Base-by-base conservation (phyloP, 352 stramenopile species). In the Phytophthora sansomeana region DNA sequence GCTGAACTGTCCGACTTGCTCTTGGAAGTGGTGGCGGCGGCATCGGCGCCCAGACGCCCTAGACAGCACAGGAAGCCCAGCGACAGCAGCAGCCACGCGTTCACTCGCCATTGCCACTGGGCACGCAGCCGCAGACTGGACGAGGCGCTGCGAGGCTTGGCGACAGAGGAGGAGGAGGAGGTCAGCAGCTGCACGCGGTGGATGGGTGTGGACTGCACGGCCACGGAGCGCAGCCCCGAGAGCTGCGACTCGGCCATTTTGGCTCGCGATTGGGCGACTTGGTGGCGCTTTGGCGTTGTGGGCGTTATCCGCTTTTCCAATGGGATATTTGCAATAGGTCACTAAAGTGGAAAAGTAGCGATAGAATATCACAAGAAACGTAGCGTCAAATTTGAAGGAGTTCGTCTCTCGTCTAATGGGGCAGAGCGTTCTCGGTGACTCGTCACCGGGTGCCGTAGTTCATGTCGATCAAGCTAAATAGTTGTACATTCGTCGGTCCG, bases 401-500 rank as follows among this genome's bases (percentile, higher is more conserved):
- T 1, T 24, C 21, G 21, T 24, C 21, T 24, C 21, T 24, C 21
- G 21, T 24, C 21, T 24, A 24, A 24, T 24, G 21, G 21, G 21
- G 21, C 21, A 24, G 21, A 24, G 21, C 21, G 21, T 24, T 24
- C 21, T 24, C 21, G 21, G 21, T 24, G 21, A 24, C 35, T 58
- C 26, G 48, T 46, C 32, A 33, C 7, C 21, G 35, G 49, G 33
- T 6, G 33, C 16, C 7, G 36, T n/a, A 33, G 13, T 14, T 33
- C 21, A 36, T 29, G 41, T 13, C 19, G 21, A 28, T 88, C 89
- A 99, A 38, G 97, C 97, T 76, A 99, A 90, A 87, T 99, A 99
- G 58, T 95, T 97, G 89, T 99, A 99, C 46, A 98, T 72, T 26
- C 89, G 83, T 65, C 92, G 89, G 72, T 99, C 96, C 44, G 90